phyloP scores from a whole-genome alignment of 352 stramenopile genomes.

The Globisporangium spiculum region DNA sequence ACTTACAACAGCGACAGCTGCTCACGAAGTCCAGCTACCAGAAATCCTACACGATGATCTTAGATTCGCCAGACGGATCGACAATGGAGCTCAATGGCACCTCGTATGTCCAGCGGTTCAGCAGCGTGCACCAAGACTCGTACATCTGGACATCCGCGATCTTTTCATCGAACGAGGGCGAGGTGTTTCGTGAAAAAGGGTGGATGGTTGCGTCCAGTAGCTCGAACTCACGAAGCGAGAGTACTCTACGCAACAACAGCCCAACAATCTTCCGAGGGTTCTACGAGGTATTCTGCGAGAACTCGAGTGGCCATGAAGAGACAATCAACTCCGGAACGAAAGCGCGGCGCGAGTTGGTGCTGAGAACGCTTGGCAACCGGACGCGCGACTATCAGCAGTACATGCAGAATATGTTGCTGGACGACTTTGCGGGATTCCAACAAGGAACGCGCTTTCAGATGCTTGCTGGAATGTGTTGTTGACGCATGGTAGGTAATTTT shows the following conservation, averaged over 20 bases:
- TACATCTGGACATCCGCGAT: neutral
- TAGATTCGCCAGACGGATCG: neutral
- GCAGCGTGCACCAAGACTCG: neutral
- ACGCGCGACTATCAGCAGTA: conserved; percentile 2
- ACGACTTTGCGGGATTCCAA: neutral
- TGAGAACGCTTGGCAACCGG: neutral
- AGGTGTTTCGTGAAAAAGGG: conserved; percentile 6
- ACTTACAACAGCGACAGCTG: neutral
- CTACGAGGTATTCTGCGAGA: too few species aligned
- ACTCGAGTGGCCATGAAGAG: too few species aligned
- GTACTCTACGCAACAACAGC: neutral
- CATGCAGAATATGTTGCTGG: neutral
- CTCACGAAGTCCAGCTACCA: neutral
- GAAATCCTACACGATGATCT: too few species aligned
- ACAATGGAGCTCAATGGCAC: conserved; percentile 5
- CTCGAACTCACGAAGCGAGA: neutral
- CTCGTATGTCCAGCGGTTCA: conserved; percentile 8
- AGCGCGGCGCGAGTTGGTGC: conserved; percentile 4
- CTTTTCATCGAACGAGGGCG: neutral
- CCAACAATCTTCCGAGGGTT: conserved; percentile 1
- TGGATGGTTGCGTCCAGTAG: conserved; percentile 9
- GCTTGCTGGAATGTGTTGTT: too few species aligned
- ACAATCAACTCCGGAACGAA: neutral
- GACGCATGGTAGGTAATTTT: too few species aligned
- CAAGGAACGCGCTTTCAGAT: too few species aligned